Conservation (phyloP, 441 rosid genomes). For the Adansonia grandidieri region DNA sequence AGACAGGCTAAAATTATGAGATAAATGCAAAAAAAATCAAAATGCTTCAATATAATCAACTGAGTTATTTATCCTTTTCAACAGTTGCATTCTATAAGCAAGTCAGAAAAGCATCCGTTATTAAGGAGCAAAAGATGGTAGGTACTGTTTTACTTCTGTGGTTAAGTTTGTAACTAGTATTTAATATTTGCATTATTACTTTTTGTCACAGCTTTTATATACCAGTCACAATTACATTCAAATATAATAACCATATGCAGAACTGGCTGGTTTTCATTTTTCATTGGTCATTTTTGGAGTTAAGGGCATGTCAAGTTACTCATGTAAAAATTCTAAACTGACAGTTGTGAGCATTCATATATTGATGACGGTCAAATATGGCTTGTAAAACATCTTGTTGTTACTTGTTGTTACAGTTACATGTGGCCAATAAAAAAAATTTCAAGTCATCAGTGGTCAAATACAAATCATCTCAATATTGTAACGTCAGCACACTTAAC, state of each 20-base stretch:
- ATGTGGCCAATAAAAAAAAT: no score
- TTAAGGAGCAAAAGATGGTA: slow-evolving; percentile 60
- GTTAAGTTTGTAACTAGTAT: slow-evolving; percentile 26
- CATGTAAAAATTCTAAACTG: neutral
- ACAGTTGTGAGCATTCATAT: neutral
- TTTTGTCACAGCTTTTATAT: slow-evolving; percentile 1
- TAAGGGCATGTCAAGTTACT: slow-evolving; percentile 13
- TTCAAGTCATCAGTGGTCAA: no score
- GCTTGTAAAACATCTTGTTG: neutral
- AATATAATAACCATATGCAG: neutral
- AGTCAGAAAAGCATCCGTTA: slow-evolving; percentile 49
- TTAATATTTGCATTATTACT: slow-evolving; percentile 9
- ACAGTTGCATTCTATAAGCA: slow-evolving; percentile 47
- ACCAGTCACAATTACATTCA: neutral
- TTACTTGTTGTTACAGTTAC: neutral
- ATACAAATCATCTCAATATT: no score
- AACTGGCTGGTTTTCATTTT: neutral
- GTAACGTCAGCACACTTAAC: no score
- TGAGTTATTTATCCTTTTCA: no score
- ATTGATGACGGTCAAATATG: slow-evolving; percentile 4
- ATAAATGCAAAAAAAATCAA: no score
- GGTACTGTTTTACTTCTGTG: slow-evolving; percentile 24
- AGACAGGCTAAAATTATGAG: no score
- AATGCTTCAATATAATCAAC: no score
- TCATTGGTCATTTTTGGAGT: neutral